Base-by-base conservation (phyloP, 1,139 yeast genomes). In the Yamadazyma spencermartinsiae region DNA sequence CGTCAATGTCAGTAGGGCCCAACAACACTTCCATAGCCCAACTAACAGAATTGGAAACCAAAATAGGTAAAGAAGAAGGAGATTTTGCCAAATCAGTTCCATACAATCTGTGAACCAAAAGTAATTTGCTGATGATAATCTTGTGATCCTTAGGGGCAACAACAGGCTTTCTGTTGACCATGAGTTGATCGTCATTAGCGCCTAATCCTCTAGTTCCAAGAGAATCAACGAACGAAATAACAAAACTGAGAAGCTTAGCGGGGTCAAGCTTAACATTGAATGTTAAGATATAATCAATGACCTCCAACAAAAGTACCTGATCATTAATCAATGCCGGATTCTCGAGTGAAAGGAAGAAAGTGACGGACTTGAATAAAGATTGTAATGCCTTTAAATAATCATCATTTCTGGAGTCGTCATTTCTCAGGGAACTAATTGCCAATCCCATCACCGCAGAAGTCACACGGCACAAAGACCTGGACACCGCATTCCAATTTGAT, bases 1-100 rank as follows among this genome's bases (percentile, higher is more conserved):
- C 80, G 34, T 78, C 82, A 25, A 77, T 51, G 51, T 81, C 86
- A 14, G 69, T 61, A 2, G 74, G 71, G 7, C 78, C 76, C 39
- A 68, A 56, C 32, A 80, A 72, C 3, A 82, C 78, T 41, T 79
- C 79, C 64, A 82, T 64, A 1, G 84, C 67, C 88, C 92, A 81
- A 36, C 70, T 70, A 18, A 85, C 72, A 16, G 85, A 61, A 38
- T 71, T 66, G 5, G 74, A 63, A 23, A 81, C 62, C 51, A 85
- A 67, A 11, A 57, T 54, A 9, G 72, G 65, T 31, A 82, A 63
- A 10, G 72, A 56, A 14, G 60, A 61, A 6, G 58, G 44, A 25
- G 54, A 48, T 12, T 65, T 61, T 35, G 72, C 66, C 35, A 79
- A 56, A 52, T 72, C 59, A 3, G 81, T 66, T 29, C 70, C 71